A percentile compares a stretch with the other conserved stretches of the same genome.
phyloP scores from a whole-genome alignment of 371 early-diverging fungal species.

The Dichotomocladium elegans region DNA sequence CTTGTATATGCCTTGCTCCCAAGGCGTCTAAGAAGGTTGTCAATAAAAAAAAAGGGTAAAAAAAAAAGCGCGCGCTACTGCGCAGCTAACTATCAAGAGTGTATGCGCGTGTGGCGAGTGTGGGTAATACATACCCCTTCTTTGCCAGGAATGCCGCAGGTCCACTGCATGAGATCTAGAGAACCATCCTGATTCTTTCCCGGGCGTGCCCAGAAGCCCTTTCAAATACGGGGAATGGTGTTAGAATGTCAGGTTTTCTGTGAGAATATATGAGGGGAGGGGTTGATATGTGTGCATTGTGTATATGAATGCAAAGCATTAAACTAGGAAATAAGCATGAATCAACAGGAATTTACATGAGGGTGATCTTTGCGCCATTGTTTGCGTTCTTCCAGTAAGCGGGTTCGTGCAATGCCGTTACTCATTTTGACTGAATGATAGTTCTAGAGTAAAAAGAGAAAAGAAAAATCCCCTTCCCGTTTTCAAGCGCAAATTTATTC shows the following conservation, averaged over 20 bases:
- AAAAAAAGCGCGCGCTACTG: too few relatives aligned
- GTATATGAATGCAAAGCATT: too few relatives aligned
- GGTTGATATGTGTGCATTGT: too few relatives aligned
- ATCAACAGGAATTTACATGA: conserved; percentile 52
- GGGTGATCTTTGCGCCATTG: conserved; percentile 98
- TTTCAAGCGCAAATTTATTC: too few relatives aligned
- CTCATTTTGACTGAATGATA: conserved; percentile 35
- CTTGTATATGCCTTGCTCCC: conserved; percentile 97
- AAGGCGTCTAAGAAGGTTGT: conserved; percentile 69
- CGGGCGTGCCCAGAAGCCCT: conserved; percentile 89
- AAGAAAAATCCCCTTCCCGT: too few relatives aligned
- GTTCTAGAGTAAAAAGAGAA: too few relatives aligned
- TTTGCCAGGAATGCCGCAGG: conserved; percentile 94
- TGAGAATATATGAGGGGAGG: neutral
- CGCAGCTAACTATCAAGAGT: too few relatives aligned
- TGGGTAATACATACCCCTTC: conserved; percentile 44
- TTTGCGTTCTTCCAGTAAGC: conserved; percentile 93
- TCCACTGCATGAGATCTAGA: conserved; percentile 88
- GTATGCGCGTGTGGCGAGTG: too few relatives aligned
- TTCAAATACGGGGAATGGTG: neutral
- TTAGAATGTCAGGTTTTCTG: neutral
- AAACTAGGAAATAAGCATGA: too few relatives aligned
- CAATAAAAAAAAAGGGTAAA: neutral
- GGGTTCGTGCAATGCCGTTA: conserved; percentile 70
- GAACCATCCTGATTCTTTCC: conserved; percentile 78